phyloP scores from a whole-genome alignment of 352 stramenopile genomes.

The Halophytophthora polymorphica region DNA sequence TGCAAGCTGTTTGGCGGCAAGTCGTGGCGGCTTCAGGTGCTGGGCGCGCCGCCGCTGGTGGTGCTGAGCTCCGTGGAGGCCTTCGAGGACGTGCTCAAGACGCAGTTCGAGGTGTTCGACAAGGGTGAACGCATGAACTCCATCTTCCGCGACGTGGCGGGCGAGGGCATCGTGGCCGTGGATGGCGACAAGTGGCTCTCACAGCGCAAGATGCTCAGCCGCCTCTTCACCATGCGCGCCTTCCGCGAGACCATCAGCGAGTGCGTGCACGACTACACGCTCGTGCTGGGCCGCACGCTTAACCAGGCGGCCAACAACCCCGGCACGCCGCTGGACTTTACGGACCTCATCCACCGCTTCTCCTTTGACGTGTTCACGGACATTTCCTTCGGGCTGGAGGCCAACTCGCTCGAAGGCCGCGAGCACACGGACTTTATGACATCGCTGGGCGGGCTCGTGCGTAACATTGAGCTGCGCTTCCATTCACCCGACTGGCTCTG shows the following conservation, averaged over 20 bases:
- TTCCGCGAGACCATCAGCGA: constrained; percentile 35
- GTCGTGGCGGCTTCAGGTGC: constrained; percentile 32
- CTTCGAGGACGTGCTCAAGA: constrained; percentile 48
- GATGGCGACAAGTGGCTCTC: constrained; percentile 45
- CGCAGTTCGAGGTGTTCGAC: constrained; percentile 66
- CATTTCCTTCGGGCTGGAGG: constrained; percentile 48
- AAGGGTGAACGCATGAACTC: constrained; percentile 46
- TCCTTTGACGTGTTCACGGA: constrained; percentile 58
- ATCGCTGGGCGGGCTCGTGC: constrained; percentile 32
- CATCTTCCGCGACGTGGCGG: constrained; percentile 47
- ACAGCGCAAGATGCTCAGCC: constrained; percentile 72
- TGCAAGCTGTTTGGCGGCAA: constrained; percentile 31
- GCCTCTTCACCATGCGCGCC: constrained; percentile 66
- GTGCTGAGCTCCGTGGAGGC: constrained; percentile 32
- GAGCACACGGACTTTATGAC: constrained; percentile 49
- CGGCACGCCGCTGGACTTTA: constrained; percentile 22
- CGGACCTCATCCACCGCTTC: constrained; percentile 43
- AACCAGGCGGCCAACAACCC: constrained; percentile 8
- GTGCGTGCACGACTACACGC: constrained; percentile 38
- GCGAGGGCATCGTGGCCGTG: constrained; percentile 51
- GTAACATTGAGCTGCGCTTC: constrained; percentile 42
- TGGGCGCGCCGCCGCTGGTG: constrained; percentile 35
- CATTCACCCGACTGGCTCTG: constrained; percentile 45
- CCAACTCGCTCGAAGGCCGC: constrained; percentile 33
- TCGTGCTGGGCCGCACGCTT: constrained; percentile 24